These are phyloP conservation scores for Crithidia fasciculata DNA, from an alignment of 208 protist species.

Conservation along the genomic window DNA sequence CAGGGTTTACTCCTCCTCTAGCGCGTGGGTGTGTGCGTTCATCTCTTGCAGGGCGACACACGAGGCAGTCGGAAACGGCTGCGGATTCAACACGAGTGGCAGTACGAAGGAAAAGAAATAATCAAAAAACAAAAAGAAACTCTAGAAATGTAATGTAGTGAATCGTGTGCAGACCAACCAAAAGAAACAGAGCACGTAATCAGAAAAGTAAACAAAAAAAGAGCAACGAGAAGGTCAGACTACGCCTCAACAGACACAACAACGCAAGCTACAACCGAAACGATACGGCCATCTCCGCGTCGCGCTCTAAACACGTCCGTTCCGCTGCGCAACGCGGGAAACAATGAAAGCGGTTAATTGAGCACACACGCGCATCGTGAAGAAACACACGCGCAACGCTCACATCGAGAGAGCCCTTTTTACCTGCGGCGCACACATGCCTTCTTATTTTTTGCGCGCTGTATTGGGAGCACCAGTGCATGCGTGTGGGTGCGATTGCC, in stretches of 20 bases:
- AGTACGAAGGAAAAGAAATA: background rate
- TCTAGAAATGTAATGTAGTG: conserved; percentile 25
- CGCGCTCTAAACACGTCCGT: too few relatives aligned
- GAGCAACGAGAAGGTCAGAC: conserved; percentile 9
- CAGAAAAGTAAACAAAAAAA: background rate
- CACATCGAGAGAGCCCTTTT: too few relatives aligned
- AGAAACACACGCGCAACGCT: too few relatives aligned
- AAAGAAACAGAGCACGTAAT: background rate
- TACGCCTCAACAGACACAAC: conserved; percentile 6
- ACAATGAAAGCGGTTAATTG: too few relatives aligned
- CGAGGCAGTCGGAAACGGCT: background rate
- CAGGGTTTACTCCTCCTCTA: conserved; percentile 17
- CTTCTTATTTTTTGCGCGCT: too few relatives aligned
- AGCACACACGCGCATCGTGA: background rate
- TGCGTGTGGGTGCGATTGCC: too few relatives aligned
- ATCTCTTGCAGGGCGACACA: background rate
- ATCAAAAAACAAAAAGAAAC: conserved; percentile 23
- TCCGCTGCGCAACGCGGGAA: too few relatives aligned
- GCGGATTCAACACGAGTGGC: background rate
- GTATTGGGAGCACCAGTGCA: too few relatives aligned
- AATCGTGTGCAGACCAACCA: conserved; percentile 1
- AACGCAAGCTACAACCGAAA: too few relatives aligned
- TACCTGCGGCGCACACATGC: too few relatives aligned
- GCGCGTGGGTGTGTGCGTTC: background rate
- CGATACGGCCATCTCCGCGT: too few relatives aligned